Evolutionary conservation across 2,329 filamentous ascomycete genomes (phyloP).

Genomic region (Parafenestella ontariensis): DNA sequence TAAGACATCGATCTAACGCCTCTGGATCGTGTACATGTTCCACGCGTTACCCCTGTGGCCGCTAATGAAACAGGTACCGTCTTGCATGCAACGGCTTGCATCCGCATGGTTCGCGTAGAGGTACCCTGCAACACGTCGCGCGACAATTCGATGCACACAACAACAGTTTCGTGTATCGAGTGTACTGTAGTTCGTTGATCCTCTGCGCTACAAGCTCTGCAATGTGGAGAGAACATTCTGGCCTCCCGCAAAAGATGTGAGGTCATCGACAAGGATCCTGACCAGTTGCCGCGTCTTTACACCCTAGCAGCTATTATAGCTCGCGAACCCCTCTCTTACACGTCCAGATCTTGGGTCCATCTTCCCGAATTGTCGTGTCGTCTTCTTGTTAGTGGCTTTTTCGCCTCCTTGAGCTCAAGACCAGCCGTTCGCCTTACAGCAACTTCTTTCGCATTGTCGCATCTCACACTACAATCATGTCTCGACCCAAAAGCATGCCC

Average conservation of each 20-base stretch:
- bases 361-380: background rate
- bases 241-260: constrained; percentile 25
- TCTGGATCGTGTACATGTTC: background rate
- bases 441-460: background rate
- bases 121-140: background rate
- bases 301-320: constrained; percentile 24
- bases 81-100: constrained; percentile 18
- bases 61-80: background rate
- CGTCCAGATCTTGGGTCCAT: background rate
- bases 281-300: constrained; percentile 26
- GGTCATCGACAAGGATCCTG: constrained; percentile 46
- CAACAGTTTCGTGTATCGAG: background rate
- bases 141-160: background rate
- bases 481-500: constrained; percentile 45
- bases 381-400: background rate
- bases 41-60: background rate
- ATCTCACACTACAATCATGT: constrained; percentile 16
- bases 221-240: constrained; percentile 11
- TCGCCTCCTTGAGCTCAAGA: background rate
- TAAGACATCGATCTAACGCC: background rate
- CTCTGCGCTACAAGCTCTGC: constrained; percentile 1
- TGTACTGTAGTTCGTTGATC: constrained; percentile 45
- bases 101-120: background rate
- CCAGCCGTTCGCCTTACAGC: background rate
- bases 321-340: constrained; percentile 12